These are phyloP conservation scores for Colletotrichum neosansevieriae DNA, from an alignment of 2,329 filamentous ascomycete genomes.

Conservation along the genomic window DNA sequence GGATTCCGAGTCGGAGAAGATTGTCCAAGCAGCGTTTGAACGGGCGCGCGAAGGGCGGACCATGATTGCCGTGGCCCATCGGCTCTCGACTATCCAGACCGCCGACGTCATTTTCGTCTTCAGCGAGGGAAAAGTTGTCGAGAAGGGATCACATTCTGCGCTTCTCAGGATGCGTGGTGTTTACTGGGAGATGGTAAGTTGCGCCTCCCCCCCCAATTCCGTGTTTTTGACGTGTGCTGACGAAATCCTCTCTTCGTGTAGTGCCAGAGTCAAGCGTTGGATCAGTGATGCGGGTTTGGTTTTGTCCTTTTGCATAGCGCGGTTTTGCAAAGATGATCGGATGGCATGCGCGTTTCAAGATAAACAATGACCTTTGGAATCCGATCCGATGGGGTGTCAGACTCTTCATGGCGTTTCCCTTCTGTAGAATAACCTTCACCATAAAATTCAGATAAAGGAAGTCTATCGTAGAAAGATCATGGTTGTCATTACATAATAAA, in stretches of 20 bases:
- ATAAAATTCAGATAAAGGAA: too few species aligned
- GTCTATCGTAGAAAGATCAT: neutral
- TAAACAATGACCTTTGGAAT: too few species aligned
- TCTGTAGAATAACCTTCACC: too few species aligned
- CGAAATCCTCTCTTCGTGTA: neutral
- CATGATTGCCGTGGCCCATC: slow-evolving; percentile 57
- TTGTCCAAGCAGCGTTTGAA: slow-evolving; percentile 58
- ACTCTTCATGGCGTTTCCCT: too few species aligned
- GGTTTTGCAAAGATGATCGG: neutral
- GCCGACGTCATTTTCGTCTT: slow-evolving; percentile 60
- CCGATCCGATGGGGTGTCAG: too few species aligned
- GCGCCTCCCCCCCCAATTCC: neutral
- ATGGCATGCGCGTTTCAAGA: too few species aligned
- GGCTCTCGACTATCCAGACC: slow-evolving; percentile 56
- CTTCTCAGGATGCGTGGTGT: slow-evolving; percentile 36
- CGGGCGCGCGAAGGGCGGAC: slow-evolving; percentile 49
- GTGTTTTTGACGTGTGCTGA: slow-evolving; percentile 4
- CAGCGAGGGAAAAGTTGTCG: slow-evolving; percentile 54
- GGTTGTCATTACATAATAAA: too few species aligned
- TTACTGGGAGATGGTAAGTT: slow-evolving; percentile 41
- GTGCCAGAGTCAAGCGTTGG: slow-evolving; percentile 41
- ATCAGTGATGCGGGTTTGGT: slow-evolving; percentile 11
- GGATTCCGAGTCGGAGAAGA: slow-evolving; percentile 65
- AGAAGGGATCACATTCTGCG: slow-evolving; percentile 53
- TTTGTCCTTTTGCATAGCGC: neutral